Evolutionary conservation across 257 asterid species (phyloP), one percentile per base, ranked within the genome.

Genomic region (Solanum boliviense): DNA sequence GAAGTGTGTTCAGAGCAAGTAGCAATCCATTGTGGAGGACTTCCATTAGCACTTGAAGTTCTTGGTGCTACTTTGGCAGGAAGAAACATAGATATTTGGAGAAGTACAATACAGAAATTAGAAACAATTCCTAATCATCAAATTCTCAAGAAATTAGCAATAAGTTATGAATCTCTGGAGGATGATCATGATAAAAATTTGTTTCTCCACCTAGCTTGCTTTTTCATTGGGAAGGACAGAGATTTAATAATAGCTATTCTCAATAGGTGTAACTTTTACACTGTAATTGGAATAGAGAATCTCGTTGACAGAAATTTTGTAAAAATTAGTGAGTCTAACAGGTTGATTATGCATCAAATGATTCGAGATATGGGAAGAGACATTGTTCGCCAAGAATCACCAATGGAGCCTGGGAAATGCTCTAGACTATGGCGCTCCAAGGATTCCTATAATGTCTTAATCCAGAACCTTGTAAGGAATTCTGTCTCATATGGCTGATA

Each of bases 1-100:
- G 58, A 36, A 46, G 38, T 36, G 39, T 52, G 48, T 56, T 34
- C 88, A 58, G 85, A 87, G 16, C 46, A 75, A 39, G 88, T 87
- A 48, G 88, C 71, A 73, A 73, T 35, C 56, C 67, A 87, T 21
- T 87, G 88, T 75, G 88, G 84, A 34, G 88, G 88, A 27, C 88
- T 86, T 74, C 88, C 88, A 32, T 75, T 87, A 87, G 88, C 88
- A 35, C 88, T 87, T 46, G 79, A 85, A 85, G 87, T 85, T 85
- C 75, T 85, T n/a, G 87, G 87, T 85, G 75, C 87, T 38, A 62
- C 65, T 67, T 85, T 85, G 81, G 70, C 84, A 13, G 88, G 88
- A 56, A 46, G 84, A 72, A 76, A 52, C 83, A 36, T 35, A 21
- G 84, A 35, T 58, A 44, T 73, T 12, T 87, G 88, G 88, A 52